A percentile compares a stretch with the other conserved stretches of the same genome.
These are phyloP conservation scores for Macrolepiota fuliginosa DNA, from an alignment of 768 basidiomycete species.

Conservation along the genomic window DNA sequence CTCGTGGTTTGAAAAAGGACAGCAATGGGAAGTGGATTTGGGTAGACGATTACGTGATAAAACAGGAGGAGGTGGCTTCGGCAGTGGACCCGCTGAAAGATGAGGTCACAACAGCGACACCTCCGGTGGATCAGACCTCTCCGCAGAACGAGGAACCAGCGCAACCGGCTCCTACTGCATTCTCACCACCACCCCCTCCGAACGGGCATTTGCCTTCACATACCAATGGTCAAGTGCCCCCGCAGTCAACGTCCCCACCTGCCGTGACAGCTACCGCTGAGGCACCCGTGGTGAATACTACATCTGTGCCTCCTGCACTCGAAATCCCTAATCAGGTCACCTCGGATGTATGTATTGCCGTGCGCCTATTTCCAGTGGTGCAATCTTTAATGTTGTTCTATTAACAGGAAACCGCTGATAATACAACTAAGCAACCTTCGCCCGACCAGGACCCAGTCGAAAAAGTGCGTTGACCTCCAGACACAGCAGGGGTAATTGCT, in stretches of 20 bases:
- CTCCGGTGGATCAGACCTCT: neutral
- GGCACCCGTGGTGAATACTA: neutral
- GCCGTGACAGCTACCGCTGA: neutral
- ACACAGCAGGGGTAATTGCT: neutral
- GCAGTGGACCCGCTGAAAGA: neutral
- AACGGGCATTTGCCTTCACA: neutral
- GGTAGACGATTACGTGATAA: conserved; percentile 11
- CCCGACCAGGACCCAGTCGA: neutral
- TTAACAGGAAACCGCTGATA: neutral
- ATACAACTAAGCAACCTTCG: neutral
- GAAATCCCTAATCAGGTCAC: neutral
- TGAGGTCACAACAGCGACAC: neutral
- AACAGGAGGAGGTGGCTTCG: conserved; percentile 9
- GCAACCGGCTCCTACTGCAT: too few relatives aligned
- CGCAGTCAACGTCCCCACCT: neutral
- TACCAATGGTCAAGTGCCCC: neutral
- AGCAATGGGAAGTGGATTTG: conserved; percentile 20
- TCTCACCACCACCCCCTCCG: neutral
- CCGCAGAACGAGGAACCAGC: neutral
- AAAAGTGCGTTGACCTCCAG: neutral
- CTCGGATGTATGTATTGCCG: neutral
- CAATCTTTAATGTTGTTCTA: neutral
- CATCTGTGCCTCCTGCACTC: neutral
- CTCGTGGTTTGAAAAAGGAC: conserved; percentile 23
- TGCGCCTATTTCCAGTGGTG: neutral